Conservation (phyloP, 2,329 filamentous ascomycete species). For the Calonectria pauciramosa region DNA sequence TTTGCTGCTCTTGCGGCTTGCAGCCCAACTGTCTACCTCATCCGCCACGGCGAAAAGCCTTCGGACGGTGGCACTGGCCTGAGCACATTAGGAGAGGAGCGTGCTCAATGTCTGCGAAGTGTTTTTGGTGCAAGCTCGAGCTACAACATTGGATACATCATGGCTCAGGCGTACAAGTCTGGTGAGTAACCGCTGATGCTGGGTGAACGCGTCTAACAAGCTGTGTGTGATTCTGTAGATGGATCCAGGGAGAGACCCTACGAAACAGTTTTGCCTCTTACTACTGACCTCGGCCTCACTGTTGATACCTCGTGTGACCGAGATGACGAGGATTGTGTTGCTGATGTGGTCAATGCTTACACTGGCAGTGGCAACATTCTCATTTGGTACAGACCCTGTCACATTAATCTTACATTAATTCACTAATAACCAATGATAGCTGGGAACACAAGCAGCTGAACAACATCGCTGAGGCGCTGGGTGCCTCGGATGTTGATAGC, state of each 20-base stretch:
- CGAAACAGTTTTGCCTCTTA: conserved; percentile 69
- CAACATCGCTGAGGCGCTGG: conserved; percentile 66
- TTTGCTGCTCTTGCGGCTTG: conserved; percentile 37
- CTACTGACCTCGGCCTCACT: conserved; percentile 66
- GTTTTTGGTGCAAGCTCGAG: conserved; percentile 66
- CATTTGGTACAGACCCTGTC: conserved; percentile 58
- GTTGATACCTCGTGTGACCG: conserved; percentile 70
- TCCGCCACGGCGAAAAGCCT: conserved; percentile 76
- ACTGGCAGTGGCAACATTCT: conserved; percentile 68
- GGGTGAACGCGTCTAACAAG: not conserved
- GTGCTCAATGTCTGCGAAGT: conserved; percentile 70
- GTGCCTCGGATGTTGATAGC: conserved; percentile 60
- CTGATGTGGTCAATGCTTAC: conserved; percentile 62
- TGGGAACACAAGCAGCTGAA: conserved; percentile 70
- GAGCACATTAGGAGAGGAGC: conserved; percentile 63
- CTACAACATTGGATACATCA: conserved; percentile 71
- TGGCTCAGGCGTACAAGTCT: conserved; percentile 67
- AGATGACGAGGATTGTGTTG: conserved; percentile 68
- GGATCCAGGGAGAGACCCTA: conserved; percentile 67
- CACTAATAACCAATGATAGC: conserved; percentile 46
- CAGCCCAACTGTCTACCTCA: conserved; percentile 70
- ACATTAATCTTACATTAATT: not conserved
- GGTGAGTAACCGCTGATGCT: conserved; percentile 44
- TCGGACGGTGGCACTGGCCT: conserved; percentile 63
- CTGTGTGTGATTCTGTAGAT: conserved; percentile 49